A percentile compares a stretch with the other conserved stretches of the same genome.
These are phyloP conservation scores for Fusarium annulatum DNA, from an alignment of 2,329 filamentous ascomycete species.

Conservation along the genomic window DNA sequence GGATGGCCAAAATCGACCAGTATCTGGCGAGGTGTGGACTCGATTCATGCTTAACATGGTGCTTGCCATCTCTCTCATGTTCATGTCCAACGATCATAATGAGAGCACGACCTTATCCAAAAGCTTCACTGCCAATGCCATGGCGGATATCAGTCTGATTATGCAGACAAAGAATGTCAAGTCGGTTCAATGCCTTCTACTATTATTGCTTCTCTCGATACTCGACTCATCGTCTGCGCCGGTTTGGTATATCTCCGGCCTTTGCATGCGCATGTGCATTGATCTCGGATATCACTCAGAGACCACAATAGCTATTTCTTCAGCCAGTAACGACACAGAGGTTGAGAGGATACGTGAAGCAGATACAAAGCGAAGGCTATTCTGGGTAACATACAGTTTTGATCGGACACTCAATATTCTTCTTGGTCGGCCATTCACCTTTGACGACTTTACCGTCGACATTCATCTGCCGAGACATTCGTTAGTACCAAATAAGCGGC, in stretches of 20 bases:
- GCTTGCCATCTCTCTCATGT: conserved; percentile 2
- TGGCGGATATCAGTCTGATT: background rate
- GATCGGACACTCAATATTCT: conserved; percentile 15
- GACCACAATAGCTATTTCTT: background rate
- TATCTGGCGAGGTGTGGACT: background rate
- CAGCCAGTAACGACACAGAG: rapidly evolving
- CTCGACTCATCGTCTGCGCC: conserved; percentile 6
- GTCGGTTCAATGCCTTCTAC: conserved; percentile 6
- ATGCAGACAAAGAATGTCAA: conserved; percentile 19
- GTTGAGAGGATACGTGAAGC: background rate
- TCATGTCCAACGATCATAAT: conserved; percentile 2
- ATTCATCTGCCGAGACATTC: background rate
- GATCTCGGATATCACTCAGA: conserved; percentile 15
- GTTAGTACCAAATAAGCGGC: background rate
- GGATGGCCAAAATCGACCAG: rapidly evolving
- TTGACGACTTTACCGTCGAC: conserved; percentile 3
- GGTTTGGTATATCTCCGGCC: conserved; percentile 14
- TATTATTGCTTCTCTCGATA: conserved; percentile 1
- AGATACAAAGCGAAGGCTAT: conserved; percentile 9
- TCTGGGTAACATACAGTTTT: conserved; percentile 8
- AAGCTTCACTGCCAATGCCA: conserved; percentile 2
- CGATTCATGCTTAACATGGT: conserved; percentile 25
- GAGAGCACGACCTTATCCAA: conserved; percentile 2
- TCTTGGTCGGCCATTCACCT: conserved; percentile 6
- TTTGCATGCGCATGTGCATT: conserved; percentile 23